Evolutionary conservation across 805 yeast species (phyloP).

Genomic region (Myxozyma kluyveri): DNA sequence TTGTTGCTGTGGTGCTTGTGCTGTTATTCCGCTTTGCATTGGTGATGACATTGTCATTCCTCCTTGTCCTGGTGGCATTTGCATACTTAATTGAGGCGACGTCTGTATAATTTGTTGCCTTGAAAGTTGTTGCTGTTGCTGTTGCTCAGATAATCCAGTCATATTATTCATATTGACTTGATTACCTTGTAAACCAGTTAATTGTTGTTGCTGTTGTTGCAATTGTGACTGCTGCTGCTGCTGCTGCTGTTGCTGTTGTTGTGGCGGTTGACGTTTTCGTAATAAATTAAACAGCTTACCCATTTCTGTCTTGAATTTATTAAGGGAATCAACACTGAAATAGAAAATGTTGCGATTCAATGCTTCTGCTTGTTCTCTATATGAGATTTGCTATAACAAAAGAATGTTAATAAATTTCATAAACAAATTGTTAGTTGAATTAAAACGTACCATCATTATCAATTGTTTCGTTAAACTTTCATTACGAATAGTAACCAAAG

Average conservation of each 20-base stretch:
- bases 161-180: too few species aligned
- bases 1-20: constrained; percentile 3
- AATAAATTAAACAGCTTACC: constrained; percentile 20
- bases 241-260: constrained; percentile 6
- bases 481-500: constrained; percentile 17
- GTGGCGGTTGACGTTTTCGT: constrained; percentile 12
- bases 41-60: not conserved
- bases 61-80: not conserved
- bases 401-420: not conserved
- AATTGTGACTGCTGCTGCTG: constrained; percentile 1
- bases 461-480: constrained; percentile 18
- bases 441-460: constrained; percentile 20
- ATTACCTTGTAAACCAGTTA: not conserved
- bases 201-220: too few species aligned
- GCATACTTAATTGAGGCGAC: constrained; percentile 5
- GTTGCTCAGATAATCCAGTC: not conserved
- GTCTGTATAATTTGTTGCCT: constrained; percentile 5
- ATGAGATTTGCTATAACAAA: constrained; percentile 19
- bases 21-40: not conserved
- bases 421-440: not conserved
- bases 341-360: constrained; percentile 12
- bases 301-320: constrained; percentile 19
- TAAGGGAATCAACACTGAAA: constrained; percentile 12
- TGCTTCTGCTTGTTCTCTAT: constrained; percentile 25
- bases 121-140: not conserved